Evolutionary conservation across 208 protist species (phyloP), one percentile per base, ranked within the genome.

Genomic region (Tritrichomonas foetus): DNA sequence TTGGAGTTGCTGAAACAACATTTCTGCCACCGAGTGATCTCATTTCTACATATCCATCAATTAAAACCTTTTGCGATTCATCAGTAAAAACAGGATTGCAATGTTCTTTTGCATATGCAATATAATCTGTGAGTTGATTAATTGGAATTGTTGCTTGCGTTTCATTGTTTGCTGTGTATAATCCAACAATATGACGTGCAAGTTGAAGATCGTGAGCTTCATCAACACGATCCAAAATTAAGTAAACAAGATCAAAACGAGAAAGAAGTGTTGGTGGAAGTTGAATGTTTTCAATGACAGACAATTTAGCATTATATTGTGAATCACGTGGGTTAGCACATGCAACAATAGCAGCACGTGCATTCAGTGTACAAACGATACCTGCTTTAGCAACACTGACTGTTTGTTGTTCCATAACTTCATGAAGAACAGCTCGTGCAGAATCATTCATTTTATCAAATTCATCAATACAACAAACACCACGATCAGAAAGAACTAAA

Each of bases 391-490:
- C 99, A 75, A 99, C 97, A 47, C 98, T 99, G 2, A 99, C 97
- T 44, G 99, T 99, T 95, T 99, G 98, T 96, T 99, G 99, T 96
- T 99, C 99, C 98, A 99, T 99, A 33, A 96, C 99, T 96, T 99
- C 99, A 95, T 99, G 99, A 64, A 99, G 96, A 93, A 99, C 98
- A 0, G 98, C 98, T 47, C 99, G 96, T 2, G 98, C 99, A 14
- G 96, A 95, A 69, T 99, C 98, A 94, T 96, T 97, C 98, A 99
- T 99, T 96, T 99, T 99, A 95, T 99, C 99, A 96, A 99, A 99
- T 96, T 99, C 99, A 95, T 99, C 99, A 92, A 99, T 99, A 96
- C 99, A 99, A 96, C 99, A 99, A 30, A 99, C 95, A 74, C 99
- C 99, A 14, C 97, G 96, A 95, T 99, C 99, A 47, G 96, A 98